Conservation (phyloP, 441 rosid genomes). For the California macrophylla region DNA sequence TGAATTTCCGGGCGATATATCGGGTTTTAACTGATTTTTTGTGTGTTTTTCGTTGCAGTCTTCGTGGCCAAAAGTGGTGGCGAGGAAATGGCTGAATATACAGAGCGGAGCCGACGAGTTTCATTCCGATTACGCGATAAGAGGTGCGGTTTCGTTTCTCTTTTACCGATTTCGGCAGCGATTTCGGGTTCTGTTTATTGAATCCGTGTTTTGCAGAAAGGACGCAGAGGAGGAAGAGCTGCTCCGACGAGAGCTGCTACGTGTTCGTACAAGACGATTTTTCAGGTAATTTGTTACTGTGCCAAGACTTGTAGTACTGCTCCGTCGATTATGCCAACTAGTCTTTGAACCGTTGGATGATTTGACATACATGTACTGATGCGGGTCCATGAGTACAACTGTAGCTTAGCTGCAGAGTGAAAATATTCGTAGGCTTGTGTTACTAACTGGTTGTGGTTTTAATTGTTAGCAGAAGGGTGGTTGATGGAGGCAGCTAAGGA, state of each 20-base stretch:
- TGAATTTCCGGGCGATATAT: background rate
- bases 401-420: background rate
- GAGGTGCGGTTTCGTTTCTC: background rate
- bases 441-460: background rate
- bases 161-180: background rate
- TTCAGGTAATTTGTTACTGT: background rate
- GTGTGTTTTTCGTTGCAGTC: background rate
- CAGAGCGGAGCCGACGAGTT: constrained; percentile 3
- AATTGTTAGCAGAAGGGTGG: background rate
- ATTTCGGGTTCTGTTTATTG: background rate
- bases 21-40: background rate
- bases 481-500: background rate
- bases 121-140: background rate
- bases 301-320: background rate
- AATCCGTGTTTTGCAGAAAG: background rate
- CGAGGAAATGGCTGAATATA: background rate
- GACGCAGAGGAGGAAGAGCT: background rate
- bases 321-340: background rate
- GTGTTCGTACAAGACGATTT: background rate
- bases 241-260: constrained; percentile 4
- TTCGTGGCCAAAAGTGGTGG: constrained; percentile 2
- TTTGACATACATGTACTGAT: background rate
- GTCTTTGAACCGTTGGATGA: background rate
- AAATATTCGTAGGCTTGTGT: background rate
- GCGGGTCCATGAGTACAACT: background rate